Conservation (phyloP, 768 basidiomycete species). For the Collybiopsis confluens region DNA sequence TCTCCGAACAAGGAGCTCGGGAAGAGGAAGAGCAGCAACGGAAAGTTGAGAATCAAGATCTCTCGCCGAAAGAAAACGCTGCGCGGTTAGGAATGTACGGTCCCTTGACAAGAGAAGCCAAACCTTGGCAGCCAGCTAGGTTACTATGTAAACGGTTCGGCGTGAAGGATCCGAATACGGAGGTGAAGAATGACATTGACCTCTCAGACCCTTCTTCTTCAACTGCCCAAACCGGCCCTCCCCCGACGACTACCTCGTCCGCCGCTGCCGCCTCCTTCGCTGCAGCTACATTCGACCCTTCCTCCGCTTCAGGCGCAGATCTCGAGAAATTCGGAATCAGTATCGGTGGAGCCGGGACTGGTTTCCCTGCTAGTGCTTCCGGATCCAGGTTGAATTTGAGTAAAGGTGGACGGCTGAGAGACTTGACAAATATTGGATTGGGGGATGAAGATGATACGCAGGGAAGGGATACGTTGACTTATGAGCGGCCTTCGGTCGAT, state of each 20-base stretch:
- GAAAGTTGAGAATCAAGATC: constrained; percentile 47
- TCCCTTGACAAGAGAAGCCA: constrained; percentile 70
- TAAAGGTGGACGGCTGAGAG: constrained; percentile 34
- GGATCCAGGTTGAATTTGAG: constrained; percentile 13
- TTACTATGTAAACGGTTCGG: constrained; percentile 48
- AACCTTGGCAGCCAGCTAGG: constrained; percentile 75
- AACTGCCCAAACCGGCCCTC: too few species aligned
- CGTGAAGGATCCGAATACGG: constrained; percentile 79
- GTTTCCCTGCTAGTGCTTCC: neutral
- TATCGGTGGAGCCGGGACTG: neutral
- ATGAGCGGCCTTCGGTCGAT: constrained; percentile 83
- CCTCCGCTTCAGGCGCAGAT: neutral
- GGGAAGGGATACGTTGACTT: constrained; percentile 82
- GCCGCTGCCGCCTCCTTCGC: constrained; percentile 5
- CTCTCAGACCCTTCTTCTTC: neutral
- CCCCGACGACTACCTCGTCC: neutral
- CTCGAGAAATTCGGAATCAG: neutral
- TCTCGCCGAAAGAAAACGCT: constrained; percentile 76
- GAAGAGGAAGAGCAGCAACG: constrained; percentile 37
- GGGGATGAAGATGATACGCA: constrained; percentile 86
- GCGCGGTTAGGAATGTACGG: constrained; percentile 90
- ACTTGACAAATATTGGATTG: constrained; percentile 79
- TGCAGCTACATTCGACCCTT: neutral
- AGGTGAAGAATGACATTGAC: neutral
- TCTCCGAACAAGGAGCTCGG: constrained; percentile 8